Percentiles rank a stretch among this genome's conserved stretches.
phyloP scores from a whole-genome alignment of 1,284 basidiomycete species.

The Cutaneotrichosporon cutaneum region DNA sequence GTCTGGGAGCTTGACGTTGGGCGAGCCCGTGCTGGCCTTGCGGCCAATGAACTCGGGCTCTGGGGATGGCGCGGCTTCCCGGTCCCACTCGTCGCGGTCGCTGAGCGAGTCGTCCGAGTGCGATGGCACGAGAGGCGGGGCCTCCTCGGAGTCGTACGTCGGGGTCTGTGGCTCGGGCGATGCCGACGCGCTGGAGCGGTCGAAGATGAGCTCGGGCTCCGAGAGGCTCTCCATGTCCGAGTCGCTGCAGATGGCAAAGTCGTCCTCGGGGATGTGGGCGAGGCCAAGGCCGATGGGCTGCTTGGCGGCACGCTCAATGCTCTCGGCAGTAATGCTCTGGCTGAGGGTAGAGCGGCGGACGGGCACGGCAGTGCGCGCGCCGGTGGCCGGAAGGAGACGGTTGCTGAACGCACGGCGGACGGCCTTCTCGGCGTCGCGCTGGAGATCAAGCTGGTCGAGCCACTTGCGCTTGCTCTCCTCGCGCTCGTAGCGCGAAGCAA shows the following conservation, averaged over 20 bases:
- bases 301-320: slow-evolving; percentile 20
- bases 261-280: slow-evolving; percentile 15
- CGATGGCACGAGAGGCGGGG: slow-evolving; percentile 13
- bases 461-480: slow-evolving; percentile 50
- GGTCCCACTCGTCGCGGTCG: slow-evolving; percentile 20
- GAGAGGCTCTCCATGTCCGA: slow-evolving; percentile 17
- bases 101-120: slow-evolving; percentile 19
- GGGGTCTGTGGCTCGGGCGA: slow-evolving; percentile 25
- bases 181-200: slow-evolving; percentile 12
- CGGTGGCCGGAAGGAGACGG: slow-evolving; percentile 24
- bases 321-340: slow-evolving; percentile 32
- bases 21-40: background rate
- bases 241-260: slow-evolving; percentile 14
- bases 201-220: slow-evolving; percentile 24
- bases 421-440: slow-evolving; percentile 42
- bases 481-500: slow-evolving; percentile 41
- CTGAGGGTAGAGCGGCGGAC: slow-evolving; percentile 31
- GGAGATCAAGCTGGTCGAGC: slow-evolving; percentile 47
- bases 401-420: slow-evolving; percentile 44
- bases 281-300: slow-evolving; percentile 5
- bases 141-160: slow-evolving; percentile 15
- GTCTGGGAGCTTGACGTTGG: slow-evolving; percentile 1
- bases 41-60: background rate
- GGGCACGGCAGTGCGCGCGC: slow-evolving; percentile 22
- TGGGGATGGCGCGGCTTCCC: slow-evolving; percentile 3